phyloP scores from a whole-genome alignment of 1,284 basidiomycete species.

The Thecaphora thlaspeos region DNA sequence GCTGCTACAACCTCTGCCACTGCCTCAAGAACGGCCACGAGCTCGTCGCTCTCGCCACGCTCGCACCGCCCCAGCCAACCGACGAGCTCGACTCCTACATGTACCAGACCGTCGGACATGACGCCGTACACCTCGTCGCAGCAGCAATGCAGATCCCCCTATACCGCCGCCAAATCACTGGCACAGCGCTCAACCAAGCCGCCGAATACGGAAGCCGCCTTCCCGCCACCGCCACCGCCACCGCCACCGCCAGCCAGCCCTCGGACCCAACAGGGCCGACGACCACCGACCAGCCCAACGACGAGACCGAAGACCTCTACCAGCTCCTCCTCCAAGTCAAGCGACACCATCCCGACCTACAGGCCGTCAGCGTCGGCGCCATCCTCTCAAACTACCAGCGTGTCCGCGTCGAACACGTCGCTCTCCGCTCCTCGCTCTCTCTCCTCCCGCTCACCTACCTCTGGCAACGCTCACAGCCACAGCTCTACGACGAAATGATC shows the following conservation, averaged over 20 bases:
- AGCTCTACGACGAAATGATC: slow-evolving; percentile 85
- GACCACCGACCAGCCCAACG: slow-evolving; percentile 63
- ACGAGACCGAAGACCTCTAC: slow-evolving; percentile 95
- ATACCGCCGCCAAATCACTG: slow-evolving; percentile 76
- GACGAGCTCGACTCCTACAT: slow-evolving; percentile 99
- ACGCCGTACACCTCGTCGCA: slow-evolving; percentile 84
- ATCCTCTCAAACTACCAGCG: slow-evolving; percentile 97
- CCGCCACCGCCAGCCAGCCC: slow-evolving; percentile 1
- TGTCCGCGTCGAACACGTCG: slow-evolving; percentile 91
- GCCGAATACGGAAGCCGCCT: slow-evolving; percentile 74
- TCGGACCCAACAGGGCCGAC: too few relatives aligned
- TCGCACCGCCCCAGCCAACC: slow-evolving; percentile 76
- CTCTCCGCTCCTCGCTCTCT: slow-evolving; percentile 63
- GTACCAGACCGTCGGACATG: slow-evolving; percentile 97
- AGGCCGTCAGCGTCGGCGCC: slow-evolving; percentile 89
- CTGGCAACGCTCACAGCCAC: slow-evolving; percentile 86
- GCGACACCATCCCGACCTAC: slow-evolving; percentile 72
- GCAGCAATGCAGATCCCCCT: slow-evolving; percentile 81
- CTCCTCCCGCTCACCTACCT: slow-evolving; percentile 83
- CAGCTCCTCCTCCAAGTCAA: slow-evolving; percentile 72
- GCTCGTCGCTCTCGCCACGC: slow-evolving; percentile 82
- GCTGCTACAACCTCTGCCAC: slow-evolving; percentile 92
- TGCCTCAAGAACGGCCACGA: slow-evolving; percentile 83
- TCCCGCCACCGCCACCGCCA: not conserved
- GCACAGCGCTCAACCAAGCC: slow-evolving; percentile 76